These are phyloP conservation scores for Phytophthora capsici DNA, from an alignment of 352 stramenopile species.

Conservation along the genomic window DNA sequence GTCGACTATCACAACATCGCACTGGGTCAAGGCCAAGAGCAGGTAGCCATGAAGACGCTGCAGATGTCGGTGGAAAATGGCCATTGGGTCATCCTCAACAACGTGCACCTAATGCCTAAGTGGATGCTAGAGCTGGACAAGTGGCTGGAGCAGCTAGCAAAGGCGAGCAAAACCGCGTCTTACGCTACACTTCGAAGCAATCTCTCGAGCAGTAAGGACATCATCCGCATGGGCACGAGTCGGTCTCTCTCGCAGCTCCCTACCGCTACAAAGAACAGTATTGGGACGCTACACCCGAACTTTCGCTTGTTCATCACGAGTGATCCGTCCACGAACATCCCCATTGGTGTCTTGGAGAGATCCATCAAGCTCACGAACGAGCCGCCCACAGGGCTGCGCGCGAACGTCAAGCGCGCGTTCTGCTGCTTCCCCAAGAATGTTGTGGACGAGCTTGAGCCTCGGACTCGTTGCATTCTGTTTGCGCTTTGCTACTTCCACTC, in stretches of 20 bases:
- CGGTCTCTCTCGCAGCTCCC: slow-evolving; percentile 25
- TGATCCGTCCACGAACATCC: slow-evolving; percentile 86
- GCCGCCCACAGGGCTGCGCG: slow-evolving; percentile 84
- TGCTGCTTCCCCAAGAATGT: slow-evolving; percentile 74
- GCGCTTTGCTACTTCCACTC: slow-evolving; percentile 94
- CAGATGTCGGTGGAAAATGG: slow-evolving; percentile 89
- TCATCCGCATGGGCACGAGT: slow-evolving; percentile 29
- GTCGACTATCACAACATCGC: slow-evolving; percentile 97
- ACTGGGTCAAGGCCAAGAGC: slow-evolving; percentile 94
- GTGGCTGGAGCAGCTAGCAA: slow-evolving; percentile 87
- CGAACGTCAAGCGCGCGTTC: slow-evolving; percentile 90
- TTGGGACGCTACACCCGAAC: slow-evolving; percentile 63
- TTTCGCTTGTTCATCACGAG: slow-evolving; percentile 92
- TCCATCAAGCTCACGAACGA: slow-evolving; percentile 93
- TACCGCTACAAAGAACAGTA: slow-evolving; percentile 2
- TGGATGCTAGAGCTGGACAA: slow-evolving; percentile 95
- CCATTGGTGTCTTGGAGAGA: slow-evolving; percentile 89
- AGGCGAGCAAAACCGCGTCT: slow-evolving; percentile 61
- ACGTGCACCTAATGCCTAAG: slow-evolving; percentile 94
- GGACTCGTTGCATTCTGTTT: slow-evolving; percentile 90
- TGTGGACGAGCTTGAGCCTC: slow-evolving; percentile 85
- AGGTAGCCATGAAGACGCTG: slow-evolving; percentile 90
- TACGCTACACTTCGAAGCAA: slow-evolving; percentile 40
- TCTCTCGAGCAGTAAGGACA: slow-evolving; percentile 29
- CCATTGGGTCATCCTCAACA: slow-evolving; percentile 96